phyloP scores from a whole-genome alignment of 176 grass and related monocot genomes.

The Oryza nivara region DNA sequence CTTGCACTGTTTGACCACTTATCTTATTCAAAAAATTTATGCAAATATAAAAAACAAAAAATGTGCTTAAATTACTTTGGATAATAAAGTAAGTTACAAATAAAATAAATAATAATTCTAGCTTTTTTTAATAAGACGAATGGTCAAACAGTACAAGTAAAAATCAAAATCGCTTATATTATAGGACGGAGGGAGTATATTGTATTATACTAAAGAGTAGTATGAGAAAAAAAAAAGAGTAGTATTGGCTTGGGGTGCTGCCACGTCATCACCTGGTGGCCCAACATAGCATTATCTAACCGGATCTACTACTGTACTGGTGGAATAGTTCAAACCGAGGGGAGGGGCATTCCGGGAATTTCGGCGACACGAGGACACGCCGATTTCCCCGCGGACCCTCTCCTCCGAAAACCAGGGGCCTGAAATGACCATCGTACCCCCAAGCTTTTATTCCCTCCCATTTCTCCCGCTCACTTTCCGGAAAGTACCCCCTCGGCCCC shows the following conservation, averaged over 20 bases:
- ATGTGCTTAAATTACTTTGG: too few species aligned
- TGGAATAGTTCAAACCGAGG: neutral
- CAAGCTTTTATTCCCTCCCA: constrained; percentile 39
- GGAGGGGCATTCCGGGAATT: constrained; percentile 25
- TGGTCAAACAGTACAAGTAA: too few species aligned
- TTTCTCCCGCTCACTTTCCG: constrained; percentile 56
- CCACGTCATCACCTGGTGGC: constrained; percentile 1
- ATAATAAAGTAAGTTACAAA: too few species aligned
- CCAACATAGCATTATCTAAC: neutral
- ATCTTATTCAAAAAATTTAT: too few species aligned
- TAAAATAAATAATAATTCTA: too few species aligned
- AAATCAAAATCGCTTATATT: too few species aligned
- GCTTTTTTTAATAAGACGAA: too few species aligned
- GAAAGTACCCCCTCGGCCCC: constrained; percentile 46
- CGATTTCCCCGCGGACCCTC: neutral
- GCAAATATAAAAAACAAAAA: too few species aligned
- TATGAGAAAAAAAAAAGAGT: too few species aligned
- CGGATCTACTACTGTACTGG: neutral
- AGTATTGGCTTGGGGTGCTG: neutral
- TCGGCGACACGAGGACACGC: neutral
- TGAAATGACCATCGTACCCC: constrained; percentile 36
- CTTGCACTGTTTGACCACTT: too few species aligned
- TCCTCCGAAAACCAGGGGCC: neutral
- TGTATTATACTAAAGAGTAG: too few species aligned
- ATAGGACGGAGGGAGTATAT: too few species aligned